Conservation (phyloP, 164 flowering plant species). For the Warburgia ugandensis region DNA sequence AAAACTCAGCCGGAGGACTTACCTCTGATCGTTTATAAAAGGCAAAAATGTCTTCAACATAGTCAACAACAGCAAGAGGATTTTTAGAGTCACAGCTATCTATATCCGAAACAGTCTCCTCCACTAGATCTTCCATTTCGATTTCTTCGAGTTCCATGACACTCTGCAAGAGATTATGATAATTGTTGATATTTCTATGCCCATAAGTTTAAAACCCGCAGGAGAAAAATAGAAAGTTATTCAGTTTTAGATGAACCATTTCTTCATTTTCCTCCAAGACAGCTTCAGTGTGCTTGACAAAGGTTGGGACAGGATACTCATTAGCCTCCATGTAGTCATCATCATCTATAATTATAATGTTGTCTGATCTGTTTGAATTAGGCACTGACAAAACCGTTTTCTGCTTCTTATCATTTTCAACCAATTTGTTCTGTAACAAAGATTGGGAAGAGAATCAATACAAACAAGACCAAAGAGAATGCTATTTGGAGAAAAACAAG, state of each 20-base stretch:
- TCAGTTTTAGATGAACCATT: slow-evolving; percentile 48
- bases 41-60: slow-evolving; percentile 62
- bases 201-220: too few species aligned
- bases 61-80: slow-evolving; percentile 75
- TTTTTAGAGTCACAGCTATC: slow-evolving; percentile 56
- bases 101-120: slow-evolving; percentile 49
- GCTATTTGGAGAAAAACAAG: not conserved
- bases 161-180: slow-evolving; percentile 5
- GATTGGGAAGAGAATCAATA: slow-evolving; percentile 6
- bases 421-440: too few species aligned
- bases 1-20: too few species aligned
- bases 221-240: not conserved
- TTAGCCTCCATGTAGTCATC: slow-evolving; percentile 25
- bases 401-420: slow-evolving; percentile 5
- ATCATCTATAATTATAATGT: slow-evolving; percentile 36
- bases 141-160: slow-evolving; percentile 33
- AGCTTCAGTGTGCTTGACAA: slow-evolving; percentile 66
- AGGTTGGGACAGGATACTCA: slow-evolving; percentile 45
- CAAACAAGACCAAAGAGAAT: not conserved
- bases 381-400: slow-evolving; percentile 15
- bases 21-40: slow-evolving; percentile 66
- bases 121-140: slow-evolving; percentile 70
- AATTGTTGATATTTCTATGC: not conserved
- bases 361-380: slow-evolving; percentile 22
- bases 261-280: slow-evolving; percentile 64